phyloP scores from a whole-genome alignment of 192 early-diverging fungal genomes.

The Entrophospora sp. region DNA sequence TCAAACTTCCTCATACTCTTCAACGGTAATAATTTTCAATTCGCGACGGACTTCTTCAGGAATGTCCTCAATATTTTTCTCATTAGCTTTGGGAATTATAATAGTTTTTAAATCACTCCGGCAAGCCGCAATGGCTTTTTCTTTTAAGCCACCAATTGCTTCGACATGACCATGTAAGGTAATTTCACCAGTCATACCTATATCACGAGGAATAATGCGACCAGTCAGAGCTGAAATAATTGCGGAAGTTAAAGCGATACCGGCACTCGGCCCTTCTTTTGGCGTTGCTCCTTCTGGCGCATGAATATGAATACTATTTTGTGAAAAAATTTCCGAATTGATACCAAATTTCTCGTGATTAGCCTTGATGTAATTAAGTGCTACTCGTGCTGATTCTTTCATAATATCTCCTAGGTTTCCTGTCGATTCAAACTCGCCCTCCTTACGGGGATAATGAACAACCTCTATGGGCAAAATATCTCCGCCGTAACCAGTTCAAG shows the following conservation, averaged over 20 bases:
- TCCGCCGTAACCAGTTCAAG: slow-evolving; percentile 4
- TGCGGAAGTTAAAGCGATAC: background rate
- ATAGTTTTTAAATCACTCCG: slow-evolving; percentile 1
- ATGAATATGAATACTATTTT: slow-evolving; percentile 2
- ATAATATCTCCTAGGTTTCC: background rate
- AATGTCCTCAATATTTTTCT: background rate
- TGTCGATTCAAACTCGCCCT: background rate
- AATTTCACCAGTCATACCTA: slow-evolving; percentile 14
- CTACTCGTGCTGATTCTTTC: slow-evolving; percentile 6
- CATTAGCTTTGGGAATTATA: slow-evolving; percentile 1
- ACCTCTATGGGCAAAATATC: slow-evolving; percentile 12
- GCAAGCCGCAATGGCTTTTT: slow-evolving; percentile 1
- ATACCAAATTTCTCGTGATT: background rate
- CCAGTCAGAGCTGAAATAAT: slow-evolving; percentile 3
- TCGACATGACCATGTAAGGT: background rate
- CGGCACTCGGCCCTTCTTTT: slow-evolving; percentile 10
- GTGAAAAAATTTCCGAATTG: background rate
- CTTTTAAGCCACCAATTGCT: slow-evolving; percentile 9
- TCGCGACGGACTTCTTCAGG: background rate
- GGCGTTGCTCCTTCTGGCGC: background rate
- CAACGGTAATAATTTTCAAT: background rate
- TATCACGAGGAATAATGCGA: background rate
- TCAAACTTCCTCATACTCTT: slow-evolving; percentile 9
- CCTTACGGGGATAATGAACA: background rate
- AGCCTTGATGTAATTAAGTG: background rate